Percentiles rank a stretch among this genome's conserved stretches.
These are phyloP conservation scores for Ustilaginoidea virens DNA, from an alignment of 2,329 filamentous ascomycete genomes.

Conservation along the genomic window DNA sequence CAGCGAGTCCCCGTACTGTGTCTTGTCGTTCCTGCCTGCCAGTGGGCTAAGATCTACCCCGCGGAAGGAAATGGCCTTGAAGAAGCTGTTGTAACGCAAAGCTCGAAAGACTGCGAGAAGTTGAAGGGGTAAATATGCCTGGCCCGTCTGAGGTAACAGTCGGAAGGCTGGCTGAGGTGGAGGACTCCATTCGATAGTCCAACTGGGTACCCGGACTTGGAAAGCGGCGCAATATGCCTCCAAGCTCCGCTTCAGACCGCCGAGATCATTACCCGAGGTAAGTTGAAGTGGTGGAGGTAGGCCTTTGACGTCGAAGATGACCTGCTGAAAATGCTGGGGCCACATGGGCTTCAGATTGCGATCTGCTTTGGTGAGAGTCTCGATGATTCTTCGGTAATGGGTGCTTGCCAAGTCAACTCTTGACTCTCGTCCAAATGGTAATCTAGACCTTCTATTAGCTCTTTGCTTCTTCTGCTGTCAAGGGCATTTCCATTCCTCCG, in stretches of 20 bases:
- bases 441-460: too few relatives aligned
- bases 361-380: conserved; percentile 37
- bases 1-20: conserved; percentile 27
- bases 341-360: conserved; percentile 41
- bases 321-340: conserved; percentile 38
- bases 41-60: conserved; percentile 32
- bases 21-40: conserved; percentile 25
- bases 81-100: conserved; percentile 42
- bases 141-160: conserved; percentile 26
- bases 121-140: conserved; percentile 31
- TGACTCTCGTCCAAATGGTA: conserved; percentile 26
- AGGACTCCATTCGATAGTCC: conserved; percentile 31
- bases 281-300: conserved; percentile 36
- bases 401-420: conserved; percentile 37
- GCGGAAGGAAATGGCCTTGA: conserved; percentile 39
- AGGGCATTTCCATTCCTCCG: neutral
- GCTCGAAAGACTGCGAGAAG: conserved; percentile 41
- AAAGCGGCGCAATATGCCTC: conserved; percentile 40
- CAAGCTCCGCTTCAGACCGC: conserved; percentile 36
- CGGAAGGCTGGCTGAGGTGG: conserved; percentile 36
- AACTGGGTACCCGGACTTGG: conserved; percentile 31
- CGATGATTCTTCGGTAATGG: conserved; percentile 37
- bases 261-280: conserved; percentile 38
- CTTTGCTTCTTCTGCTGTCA: too few relatives aligned
- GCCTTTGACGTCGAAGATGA: conserved; percentile 36